These are phyloP conservation scores for Irineochytrium annulatum DNA, from an alignment of 192 early-diverging fungal genomes.

Conservation along the genomic window DNA sequence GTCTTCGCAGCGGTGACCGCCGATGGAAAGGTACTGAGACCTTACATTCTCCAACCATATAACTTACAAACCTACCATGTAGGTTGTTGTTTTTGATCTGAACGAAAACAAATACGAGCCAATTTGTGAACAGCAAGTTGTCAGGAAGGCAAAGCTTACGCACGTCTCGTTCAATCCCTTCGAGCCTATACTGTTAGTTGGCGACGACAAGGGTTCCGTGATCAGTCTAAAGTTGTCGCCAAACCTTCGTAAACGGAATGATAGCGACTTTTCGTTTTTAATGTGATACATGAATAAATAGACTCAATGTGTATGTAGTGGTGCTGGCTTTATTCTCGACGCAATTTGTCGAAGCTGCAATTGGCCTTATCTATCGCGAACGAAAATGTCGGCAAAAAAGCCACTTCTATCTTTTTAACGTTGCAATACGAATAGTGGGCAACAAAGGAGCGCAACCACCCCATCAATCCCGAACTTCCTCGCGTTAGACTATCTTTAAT, in stretches of 20 bases:
- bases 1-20: slow-evolving; percentile 58
- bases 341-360: no score
- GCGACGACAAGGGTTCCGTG: slow-evolving; percentile 55
- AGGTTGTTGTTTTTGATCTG: slow-evolving; percentile 58
- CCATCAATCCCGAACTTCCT: no score
- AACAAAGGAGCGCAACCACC: no score
- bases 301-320: no score
- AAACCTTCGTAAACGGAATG: slow-evolving; percentile 39
- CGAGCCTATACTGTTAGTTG: slow-evolving; percentile 54
- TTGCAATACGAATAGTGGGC: no score
- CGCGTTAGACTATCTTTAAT: no score
- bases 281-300: no score
- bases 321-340: no score
- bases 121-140: slow-evolving; percentile 59
- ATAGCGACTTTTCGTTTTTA: slow-evolving; percentile 10
- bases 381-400: no score
- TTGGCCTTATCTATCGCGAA: no score
- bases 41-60: background rate
- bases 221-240: slow-evolving; percentile 51
- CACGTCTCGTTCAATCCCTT: slow-evolving; percentile 60
- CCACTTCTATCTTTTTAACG: no score
- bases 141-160: slow-evolving; percentile 56
- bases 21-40: slow-evolving; percentile 51
- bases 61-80: no score
- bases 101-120: slow-evolving; percentile 60